Evolutionary conservation across 2,329 filamentous ascomycete species (phyloP).

Genomic region (Sporothrix curviconia): DNA sequence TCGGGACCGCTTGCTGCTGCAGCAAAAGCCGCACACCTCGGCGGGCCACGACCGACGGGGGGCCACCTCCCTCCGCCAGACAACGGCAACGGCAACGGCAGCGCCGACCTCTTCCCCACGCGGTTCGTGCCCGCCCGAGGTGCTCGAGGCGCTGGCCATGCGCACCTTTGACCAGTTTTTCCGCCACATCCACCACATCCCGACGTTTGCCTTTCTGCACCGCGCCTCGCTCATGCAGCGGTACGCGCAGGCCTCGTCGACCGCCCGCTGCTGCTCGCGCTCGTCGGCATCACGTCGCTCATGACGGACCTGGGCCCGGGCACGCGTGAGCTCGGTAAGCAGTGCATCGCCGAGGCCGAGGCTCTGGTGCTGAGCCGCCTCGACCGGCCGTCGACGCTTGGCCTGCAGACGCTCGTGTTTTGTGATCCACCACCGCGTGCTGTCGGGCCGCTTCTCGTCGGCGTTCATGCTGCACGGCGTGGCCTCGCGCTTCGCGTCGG

Average conservation of each 20-base stretch:
- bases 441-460: constrained; percentile 38
- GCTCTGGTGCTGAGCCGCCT: constrained; percentile 46
- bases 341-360: constrained; percentile 50
- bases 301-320: constrained; percentile 48
- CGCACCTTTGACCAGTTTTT: constrained; percentile 53
- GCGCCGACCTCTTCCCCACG: background rate
- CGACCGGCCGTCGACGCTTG: constrained; percentile 50
- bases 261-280: constrained; percentile 44
- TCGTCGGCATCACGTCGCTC: constrained; percentile 50
- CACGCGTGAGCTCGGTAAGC: constrained; percentile 45
- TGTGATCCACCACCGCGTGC: constrained; percentile 41
- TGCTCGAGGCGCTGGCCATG: constrained; percentile 43
- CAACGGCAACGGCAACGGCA: no score
- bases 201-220: constrained; percentile 53
- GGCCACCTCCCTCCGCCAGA: no score
- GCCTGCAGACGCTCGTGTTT: constrained; percentile 43
- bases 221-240: constrained; percentile 54
- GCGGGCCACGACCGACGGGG: no score
- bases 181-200: constrained; percentile 52
- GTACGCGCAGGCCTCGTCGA: constrained; percentile 51
- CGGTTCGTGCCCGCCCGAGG: constrained; percentile 30
- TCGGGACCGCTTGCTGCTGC: no score
- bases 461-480: constrained; percentile 43
- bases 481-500: constrained; percentile 42
- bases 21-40: no score